These are phyloP conservation scores for Globisporangium polare DNA, from an alignment of 352 stramenopile genomes.

Conservation along the genomic window DNA sequence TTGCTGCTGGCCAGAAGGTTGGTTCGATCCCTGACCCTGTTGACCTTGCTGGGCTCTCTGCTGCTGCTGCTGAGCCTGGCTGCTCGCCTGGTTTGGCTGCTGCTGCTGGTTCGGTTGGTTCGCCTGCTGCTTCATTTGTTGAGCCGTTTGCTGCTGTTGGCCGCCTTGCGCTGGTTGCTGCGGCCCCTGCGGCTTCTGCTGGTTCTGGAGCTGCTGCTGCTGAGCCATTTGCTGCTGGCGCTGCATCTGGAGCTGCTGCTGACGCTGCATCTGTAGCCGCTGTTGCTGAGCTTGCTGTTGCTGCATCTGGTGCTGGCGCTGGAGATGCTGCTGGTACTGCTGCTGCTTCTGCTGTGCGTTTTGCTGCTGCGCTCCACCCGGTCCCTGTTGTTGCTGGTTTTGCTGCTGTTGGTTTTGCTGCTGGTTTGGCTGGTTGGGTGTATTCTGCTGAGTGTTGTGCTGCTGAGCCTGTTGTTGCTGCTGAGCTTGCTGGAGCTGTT, in stretches of 20 bases:
- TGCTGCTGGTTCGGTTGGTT: conserved; percentile 29
- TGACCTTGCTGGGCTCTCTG: conserved; percentile 14
- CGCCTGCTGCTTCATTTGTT: conserved; percentile 18
- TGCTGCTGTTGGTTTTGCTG: conserved; percentile 22
- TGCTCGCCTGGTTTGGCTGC: conserved; percentile 15
- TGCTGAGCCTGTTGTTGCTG: conserved; percentile 19
- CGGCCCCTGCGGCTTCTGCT: conserved; percentile 28
- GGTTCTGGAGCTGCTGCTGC: conserved; percentile 11
- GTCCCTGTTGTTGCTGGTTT: conserved; percentile 7
- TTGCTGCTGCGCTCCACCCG: conserved; percentile 18
- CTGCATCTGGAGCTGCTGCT: conserved; percentile 20
- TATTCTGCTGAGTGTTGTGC: conserved; percentile 16
- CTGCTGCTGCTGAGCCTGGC: conserved; percentile 23
- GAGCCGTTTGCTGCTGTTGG: conserved; percentile 1
- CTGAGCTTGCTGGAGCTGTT: conserved; percentile 23
- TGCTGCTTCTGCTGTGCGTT: conserved; percentile 43
- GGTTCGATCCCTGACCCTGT: conserved; percentile 8
- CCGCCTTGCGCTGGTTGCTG: conserved; percentile 17
- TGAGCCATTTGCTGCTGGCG: conserved; percentile 22
- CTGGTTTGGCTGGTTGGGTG: conserved; percentile 16
- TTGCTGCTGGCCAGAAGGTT: conserved; percentile 28
- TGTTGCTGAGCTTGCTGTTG: conserved; percentile 20
- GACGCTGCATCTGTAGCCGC: conserved; percentile 53
- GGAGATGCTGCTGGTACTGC: conserved; percentile 46
- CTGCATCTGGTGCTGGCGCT: conserved; percentile 54